These are phyloP conservation scores for Xanthoparmelia taractica DNA, from an alignment of 495 filamentous ascomycete species.

Conservation along the genomic window DNA sequence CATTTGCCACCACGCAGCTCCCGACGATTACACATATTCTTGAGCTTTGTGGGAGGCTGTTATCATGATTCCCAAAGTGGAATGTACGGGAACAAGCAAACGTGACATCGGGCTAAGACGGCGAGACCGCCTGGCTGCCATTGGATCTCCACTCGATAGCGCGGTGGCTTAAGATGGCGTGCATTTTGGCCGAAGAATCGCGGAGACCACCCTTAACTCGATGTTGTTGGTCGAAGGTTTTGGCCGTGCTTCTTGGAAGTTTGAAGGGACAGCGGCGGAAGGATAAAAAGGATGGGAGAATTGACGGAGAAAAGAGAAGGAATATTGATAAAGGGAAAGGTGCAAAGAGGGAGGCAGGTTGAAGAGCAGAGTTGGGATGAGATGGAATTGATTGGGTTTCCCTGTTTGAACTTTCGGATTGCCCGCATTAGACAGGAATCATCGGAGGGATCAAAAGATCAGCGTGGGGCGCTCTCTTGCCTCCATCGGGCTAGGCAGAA, in stretches of 20 bases:
- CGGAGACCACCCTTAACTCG: slow-evolving; percentile 10
- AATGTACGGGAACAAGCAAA: not conserved
- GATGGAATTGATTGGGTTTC: slow-evolving; percentile 4
- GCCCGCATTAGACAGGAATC: slow-evolving; percentile 1
- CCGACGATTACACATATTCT: not conserved
- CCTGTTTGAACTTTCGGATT: slow-evolving; percentile 6
- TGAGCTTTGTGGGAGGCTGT: not conserved
- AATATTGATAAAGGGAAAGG: not conserved
- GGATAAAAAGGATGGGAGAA: not conserved
- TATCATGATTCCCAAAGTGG: not conserved
- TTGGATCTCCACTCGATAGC: slow-evolving; percentile 7
- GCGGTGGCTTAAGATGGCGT: slow-evolving; percentile 18
- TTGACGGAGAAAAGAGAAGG: not conserved
- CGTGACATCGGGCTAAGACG: not conserved
- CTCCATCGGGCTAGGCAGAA: not conserved
- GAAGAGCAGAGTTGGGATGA: not conserved
- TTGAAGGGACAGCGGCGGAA: not conserved
- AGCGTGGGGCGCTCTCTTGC: not conserved
- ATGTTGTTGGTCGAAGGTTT: not conserved
- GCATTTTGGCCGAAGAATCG: slow-evolving; percentile 10
- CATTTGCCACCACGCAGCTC: not conserved
- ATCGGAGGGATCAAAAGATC: not conserved
- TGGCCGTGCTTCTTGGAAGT: not conserved
- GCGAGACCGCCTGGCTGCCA: not conserved
- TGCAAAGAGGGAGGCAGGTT: not conserved